Evolutionary conservation across 2,329 filamentous ascomycete genomes (phyloP).

Genomic region (Fusarium papillatum): DNA sequence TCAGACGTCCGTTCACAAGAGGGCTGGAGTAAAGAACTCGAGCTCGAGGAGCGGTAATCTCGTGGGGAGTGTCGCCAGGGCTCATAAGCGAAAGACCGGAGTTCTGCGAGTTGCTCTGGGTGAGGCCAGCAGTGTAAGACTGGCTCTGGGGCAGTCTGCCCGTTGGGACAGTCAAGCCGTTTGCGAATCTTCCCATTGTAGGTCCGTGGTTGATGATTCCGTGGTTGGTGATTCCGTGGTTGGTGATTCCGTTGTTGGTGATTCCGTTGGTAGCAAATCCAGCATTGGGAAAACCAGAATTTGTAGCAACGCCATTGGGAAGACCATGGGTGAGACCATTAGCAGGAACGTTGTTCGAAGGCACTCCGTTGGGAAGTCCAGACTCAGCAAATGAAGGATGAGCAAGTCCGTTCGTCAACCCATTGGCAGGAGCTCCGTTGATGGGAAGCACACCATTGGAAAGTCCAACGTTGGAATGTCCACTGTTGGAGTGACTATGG

Average conservation of each 20-base stretch:
- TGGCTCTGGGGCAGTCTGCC: slow-evolving; percentile 12
- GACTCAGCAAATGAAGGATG: not conserved
- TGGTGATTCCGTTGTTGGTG: not conserved
- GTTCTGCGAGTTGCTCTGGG: slow-evolving; percentile 32
- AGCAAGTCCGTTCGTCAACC: not conserved
- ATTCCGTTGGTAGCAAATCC: not conserved
- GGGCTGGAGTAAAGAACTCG: slow-evolving; percentile 20
- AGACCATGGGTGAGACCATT: not conserved
- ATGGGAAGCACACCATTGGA: not conserved
- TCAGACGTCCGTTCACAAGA: slow-evolving; percentile 40
- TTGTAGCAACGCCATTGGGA: not conserved
- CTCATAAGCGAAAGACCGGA: slow-evolving; percentile 27
- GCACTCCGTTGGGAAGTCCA: not conserved
- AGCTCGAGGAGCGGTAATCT: slow-evolving; percentile 5
- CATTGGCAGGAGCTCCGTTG: not conserved
- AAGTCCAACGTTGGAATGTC: not conserved
- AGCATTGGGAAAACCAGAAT: not conserved
- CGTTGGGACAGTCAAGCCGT: not conserved
- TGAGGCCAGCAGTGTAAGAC: slow-evolving; percentile 15
- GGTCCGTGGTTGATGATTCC: not conserved
- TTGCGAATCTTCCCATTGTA: not conserved
- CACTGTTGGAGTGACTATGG: not conserved
- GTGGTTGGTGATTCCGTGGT: not conserved
- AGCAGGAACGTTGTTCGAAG: not conserved
- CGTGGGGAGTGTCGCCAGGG: slow-evolving; percentile 34